Evolutionary conservation across 2,329 filamentous ascomycete genomes (phyloP).

Genomic region (Aureobasidium vineae): DNA sequence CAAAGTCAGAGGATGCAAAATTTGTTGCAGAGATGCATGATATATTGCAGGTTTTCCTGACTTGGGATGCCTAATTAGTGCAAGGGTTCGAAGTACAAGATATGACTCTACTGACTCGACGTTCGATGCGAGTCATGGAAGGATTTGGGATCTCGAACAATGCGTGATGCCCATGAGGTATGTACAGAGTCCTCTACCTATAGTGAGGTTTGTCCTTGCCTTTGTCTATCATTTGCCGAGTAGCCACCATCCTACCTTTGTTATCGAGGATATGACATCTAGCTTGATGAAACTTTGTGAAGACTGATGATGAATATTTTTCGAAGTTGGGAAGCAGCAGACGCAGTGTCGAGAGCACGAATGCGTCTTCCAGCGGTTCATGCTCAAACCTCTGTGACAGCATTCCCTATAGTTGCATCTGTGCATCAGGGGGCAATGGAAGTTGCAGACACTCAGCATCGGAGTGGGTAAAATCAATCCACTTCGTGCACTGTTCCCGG

Average conservation of each 20-base stretch:
- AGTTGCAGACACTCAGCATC: too few species aligned
- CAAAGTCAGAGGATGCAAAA: not conserved
- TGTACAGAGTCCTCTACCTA: too few species aligned
- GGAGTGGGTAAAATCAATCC: not conserved
- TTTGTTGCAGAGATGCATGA: too few species aligned
- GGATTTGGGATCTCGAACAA: too few species aligned
- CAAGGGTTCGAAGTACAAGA: too few species aligned
- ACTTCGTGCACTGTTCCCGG: not conserved
- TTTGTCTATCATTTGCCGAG: not conserved
- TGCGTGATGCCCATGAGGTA: too few species aligned
- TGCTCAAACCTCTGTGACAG: not conserved
- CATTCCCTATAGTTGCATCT: not conserved
- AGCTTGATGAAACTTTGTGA: too few species aligned
- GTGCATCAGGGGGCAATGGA: not conserved
- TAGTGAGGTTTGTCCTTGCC: not conserved
- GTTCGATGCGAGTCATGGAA: not conserved
- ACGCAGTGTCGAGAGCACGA: not conserved
- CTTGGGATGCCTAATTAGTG: too few species aligned
- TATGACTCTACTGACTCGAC: not conserved
- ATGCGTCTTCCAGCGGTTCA: not conserved
- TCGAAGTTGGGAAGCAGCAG: too few species aligned
- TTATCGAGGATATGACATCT: not conserved
- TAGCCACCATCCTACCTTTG: not conserved
- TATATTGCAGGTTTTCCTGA: too few species aligned
- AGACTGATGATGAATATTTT: too few species aligned